Evolutionary conservation across 2,329 filamentous ascomycete genomes (phyloP).

Genomic region (Pestalotiopsis sp.): DNA sequence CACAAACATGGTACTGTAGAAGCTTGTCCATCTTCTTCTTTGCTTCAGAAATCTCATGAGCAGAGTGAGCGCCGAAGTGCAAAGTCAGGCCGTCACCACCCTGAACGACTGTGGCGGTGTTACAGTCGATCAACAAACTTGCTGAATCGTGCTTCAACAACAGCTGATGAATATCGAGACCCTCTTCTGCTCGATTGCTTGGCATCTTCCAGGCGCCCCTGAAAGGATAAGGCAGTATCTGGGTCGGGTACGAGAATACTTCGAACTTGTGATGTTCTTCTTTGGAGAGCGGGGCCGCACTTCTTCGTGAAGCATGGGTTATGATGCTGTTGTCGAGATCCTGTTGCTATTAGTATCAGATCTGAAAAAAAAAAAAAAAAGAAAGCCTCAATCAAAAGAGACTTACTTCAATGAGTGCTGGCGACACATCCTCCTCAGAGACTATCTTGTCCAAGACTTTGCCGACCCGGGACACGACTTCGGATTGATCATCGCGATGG

Average conservation of each 20-base stretch:
- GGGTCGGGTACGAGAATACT: constrained; percentile 10
- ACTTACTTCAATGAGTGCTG: constrained; percentile 5
- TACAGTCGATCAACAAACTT: constrained; percentile 1
- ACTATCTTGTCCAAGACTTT: constrained; percentile 13
- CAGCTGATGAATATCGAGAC: constrained; percentile 9
- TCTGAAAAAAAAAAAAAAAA: neutral
- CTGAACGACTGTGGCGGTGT: constrained; percentile 3
- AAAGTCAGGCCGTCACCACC: constrained; percentile 12
- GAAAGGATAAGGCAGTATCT: constrained; percentile 1
- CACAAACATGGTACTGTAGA: constrained; percentile 14
- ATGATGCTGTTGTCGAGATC: constrained; percentile 8
- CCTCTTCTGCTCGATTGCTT: neutral
- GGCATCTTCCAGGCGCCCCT: constrained; percentile 12
- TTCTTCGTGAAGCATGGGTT: constrained; percentile 7
- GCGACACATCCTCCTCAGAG: neutral
- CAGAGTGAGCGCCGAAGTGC: constrained; percentile 10
- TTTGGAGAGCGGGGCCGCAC: neutral
- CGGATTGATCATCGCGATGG: neutral
- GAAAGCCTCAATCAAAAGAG: neutral
- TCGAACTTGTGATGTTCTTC: constrained; percentile 9
- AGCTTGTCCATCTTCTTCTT: constrained; percentile 12
- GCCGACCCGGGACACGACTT: neutral
- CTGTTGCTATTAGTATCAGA: neutral
- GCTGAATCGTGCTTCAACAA: neutral
- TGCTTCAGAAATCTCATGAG: neutral